phyloP scores from a whole-genome alignment of 2,329 filamentous ascomycete species.

The Fusarium verrucosum region DNA sequence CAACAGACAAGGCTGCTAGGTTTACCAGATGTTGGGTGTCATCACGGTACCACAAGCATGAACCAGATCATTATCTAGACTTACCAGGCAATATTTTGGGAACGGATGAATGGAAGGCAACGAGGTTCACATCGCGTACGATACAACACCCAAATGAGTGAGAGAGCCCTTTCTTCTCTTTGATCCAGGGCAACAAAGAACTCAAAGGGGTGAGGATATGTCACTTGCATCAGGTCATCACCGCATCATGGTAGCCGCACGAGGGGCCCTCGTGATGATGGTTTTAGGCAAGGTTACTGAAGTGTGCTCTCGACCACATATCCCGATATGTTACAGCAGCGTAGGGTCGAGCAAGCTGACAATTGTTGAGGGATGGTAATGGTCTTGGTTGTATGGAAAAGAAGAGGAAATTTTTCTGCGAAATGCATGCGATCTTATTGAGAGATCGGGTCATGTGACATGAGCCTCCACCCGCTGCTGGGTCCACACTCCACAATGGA shows the following conservation, averaged over 20 bases:
- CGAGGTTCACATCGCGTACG: background rate
- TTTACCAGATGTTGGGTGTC: conserved; percentile 56
- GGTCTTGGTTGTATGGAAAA: conserved; percentile 54
- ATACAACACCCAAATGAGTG: background rate
- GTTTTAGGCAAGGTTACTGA: conserved; percentile 70
- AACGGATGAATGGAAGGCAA: background rate
- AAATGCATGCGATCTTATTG: conserved; percentile 29
- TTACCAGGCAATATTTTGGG: conserved; percentile 18
- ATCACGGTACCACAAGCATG: conserved; percentile 39
- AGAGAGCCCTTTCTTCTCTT: background rate
- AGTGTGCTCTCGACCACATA: conserved; percentile 66
- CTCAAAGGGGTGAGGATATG: conserved; percentile 49
- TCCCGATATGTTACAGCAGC: conserved; percentile 60
- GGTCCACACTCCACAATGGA: background rate
- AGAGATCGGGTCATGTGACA: conserved; percentile 40
- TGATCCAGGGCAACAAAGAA: conserved; percentile 11
- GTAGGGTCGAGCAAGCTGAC: conserved; percentile 49
- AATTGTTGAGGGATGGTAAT: conserved; percentile 54
- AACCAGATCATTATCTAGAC: conserved; percentile 12
- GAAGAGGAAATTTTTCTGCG: conserved; percentile 41
- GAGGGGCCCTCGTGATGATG: conserved; percentile 74
- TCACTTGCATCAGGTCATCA: conserved; percentile 75
- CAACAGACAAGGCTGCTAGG: conserved; percentile 48
- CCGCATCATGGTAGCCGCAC: conserved; percentile 71
- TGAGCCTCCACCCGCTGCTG: background rate